Evolutionary conservation across 768 basidiomycete genomes (phyloP), one percentile per base, ranked within the genome.

Genomic region (Leucocoprinus leucothites): DNA sequence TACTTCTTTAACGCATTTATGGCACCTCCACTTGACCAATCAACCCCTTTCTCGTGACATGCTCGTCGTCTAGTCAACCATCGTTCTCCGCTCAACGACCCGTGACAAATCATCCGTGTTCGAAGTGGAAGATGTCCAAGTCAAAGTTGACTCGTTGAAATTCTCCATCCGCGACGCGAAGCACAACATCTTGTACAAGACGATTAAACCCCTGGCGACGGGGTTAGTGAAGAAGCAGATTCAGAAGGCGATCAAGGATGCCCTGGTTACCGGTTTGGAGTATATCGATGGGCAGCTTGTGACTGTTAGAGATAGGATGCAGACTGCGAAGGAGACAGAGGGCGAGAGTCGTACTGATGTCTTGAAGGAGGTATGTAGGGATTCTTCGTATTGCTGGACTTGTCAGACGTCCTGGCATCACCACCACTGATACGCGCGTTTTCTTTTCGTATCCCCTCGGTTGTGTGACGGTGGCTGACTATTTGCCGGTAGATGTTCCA

Each of bases 111-210:
- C 77, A 2, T 86, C 85, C 22, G 82, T 91, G 3, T 91, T 91
- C 81, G 81, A 80, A 57, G 87, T 92, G 42, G 74, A 84, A 60
- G 68, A 81, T 50, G 83, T 91, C 18, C 69, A 83, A 43, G 89
- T 91, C 68, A 91, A 92, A 65, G 86, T 98, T 52, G 91, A 89
- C 63, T 78, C 85, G 14, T 81, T 98, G 63, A 94, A 89, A 72
- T 96, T 95, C 72, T 82, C 85, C 22, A 91, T 99, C 62, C 84
- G 93, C 3, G 94, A 98, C 60, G 82, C 87, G 58, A 95, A 94
- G 71, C 94, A 97, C 71, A 89, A 94, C 63, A 71, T 89, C 22
- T 68, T 95, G 59, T 96, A 95, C 79, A 93, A 89, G 77, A 87
- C 90, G 0, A 61, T 97, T 36, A 83, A 81, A 51, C 87, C 89